These are phyloP conservation scores for Protea cynaroides DNA, from an alignment of 164 flowering plant species.

Conservation along the genomic window DNA sequence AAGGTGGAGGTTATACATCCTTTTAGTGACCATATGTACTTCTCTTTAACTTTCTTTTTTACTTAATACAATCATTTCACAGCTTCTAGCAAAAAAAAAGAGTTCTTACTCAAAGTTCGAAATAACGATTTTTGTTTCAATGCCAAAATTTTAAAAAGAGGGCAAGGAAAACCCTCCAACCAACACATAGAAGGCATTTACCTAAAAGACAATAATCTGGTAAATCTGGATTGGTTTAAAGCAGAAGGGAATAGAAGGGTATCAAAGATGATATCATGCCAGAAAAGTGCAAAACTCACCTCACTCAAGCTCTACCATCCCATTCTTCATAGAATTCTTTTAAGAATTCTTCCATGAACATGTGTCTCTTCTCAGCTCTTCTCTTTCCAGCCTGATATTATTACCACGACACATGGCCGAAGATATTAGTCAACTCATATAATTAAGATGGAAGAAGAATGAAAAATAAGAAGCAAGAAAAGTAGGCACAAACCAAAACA, in stretches of 20 bases:
- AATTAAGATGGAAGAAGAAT: background rate
- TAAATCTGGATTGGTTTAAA: background rate
- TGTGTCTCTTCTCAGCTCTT: conserved; percentile 86
- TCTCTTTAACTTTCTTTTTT: too few species aligned
- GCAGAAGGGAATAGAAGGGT: background rate
- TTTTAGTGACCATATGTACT: too few species aligned
- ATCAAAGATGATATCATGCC: background rate
- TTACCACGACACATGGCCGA: background rate
- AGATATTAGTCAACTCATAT: background rate
- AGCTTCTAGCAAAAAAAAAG: too few species aligned
- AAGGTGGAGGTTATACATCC: too few species aligned
- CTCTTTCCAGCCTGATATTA: conserved; percentile 69
- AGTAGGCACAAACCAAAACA: too few species aligned
- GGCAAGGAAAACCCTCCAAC: too few species aligned
- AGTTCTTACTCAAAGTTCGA: too few species aligned
- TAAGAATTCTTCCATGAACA: conserved; percentile 76
- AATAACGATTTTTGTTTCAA: too few species aligned
- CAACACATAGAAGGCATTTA: too few species aligned
- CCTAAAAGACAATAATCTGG: background rate
- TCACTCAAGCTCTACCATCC: conserved; percentile 64
- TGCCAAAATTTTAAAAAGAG: too few species aligned
- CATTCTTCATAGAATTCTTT: conserved; percentile 78
- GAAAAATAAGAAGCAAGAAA: background rate
- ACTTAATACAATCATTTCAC: too few species aligned
- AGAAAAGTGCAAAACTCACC: conserved; percentile 3